Evolutionary conservation across 495 filamentous ascomycete species (phyloP).

Genomic region (Chaetomidium leptoderma): DNA sequence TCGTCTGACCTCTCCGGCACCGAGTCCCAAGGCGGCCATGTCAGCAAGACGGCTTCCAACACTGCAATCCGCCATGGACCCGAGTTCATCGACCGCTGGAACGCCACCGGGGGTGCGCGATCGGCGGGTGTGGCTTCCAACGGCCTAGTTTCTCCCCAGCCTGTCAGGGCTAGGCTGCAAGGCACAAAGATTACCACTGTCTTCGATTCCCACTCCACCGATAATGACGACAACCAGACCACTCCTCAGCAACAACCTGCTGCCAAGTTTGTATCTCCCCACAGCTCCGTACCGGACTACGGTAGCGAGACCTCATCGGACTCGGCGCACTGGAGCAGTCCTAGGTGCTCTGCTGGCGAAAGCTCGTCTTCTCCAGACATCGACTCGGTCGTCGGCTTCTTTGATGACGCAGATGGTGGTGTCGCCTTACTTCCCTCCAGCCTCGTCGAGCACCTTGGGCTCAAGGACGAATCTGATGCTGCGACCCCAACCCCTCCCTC

Average conservation of each 20-base stretch:
- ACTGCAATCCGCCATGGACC: too few relatives aligned
- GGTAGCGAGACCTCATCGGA: constrained; percentile 20
- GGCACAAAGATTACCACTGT: background rate
- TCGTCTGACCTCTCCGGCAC: background rate
- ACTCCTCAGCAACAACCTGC: constrained; percentile 3
- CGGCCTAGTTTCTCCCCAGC: background rate
- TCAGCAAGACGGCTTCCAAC: background rate
- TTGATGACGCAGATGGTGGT: constrained; percentile 11
- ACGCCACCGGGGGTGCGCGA: background rate
- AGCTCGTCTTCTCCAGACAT: constrained; percentile 4
- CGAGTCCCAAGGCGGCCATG: background rate
- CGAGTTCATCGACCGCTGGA: background rate
- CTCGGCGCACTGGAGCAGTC: constrained; percentile 16
- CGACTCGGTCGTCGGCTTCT: background rate
- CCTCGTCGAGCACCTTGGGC: background rate
- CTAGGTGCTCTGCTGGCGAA: constrained; percentile 7
- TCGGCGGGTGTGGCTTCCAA: background rate
- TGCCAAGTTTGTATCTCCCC: background rate
- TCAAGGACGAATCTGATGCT: background rate
- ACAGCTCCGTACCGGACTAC: constrained; percentile 10
- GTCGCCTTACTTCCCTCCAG: constrained; percentile 5
- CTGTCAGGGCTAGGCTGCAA: background rate
- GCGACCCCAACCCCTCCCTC: constrained; percentile 1
- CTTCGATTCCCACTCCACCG: background rate
- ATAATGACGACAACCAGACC: background rate